These are phyloP conservation scores for Ormosia semicastrata DNA, from an alignment of 306 rosid genomes.

Conservation along the genomic window DNA sequence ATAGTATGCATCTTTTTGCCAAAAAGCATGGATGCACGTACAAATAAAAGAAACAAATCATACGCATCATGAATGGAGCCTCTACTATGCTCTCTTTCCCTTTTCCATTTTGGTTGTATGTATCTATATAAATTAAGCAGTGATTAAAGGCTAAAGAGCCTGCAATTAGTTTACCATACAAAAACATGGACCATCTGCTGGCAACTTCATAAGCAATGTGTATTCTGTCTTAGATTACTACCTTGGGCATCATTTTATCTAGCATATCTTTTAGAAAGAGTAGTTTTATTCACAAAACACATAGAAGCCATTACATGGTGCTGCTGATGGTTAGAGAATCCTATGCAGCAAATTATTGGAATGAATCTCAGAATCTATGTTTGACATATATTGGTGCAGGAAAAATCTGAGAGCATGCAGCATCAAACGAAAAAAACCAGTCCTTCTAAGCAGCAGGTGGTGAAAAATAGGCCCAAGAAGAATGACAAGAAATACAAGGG, in stretches of 20 bases:
- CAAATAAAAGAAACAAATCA: constrained; percentile 9
- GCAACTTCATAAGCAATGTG: constrained; percentile 6
- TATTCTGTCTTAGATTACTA: not conserved
- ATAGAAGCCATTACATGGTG: not conserved
- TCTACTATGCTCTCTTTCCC: constrained; percentile 9
- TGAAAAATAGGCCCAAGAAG: constrained; percentile 35
- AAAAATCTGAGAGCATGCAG: constrained; percentile 28
- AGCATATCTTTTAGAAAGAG: not conserved
- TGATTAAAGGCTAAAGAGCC: not conserved
- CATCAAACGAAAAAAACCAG: constrained; percentile 14
- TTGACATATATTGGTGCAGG: constrained; percentile 44
- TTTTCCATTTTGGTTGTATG: not conserved
- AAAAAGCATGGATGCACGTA: not conserved
- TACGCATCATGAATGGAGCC: constrained; percentile 21
- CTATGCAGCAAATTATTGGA: constrained; percentile 22
- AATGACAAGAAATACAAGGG: constrained; percentile 45
- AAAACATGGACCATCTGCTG: not conserved
- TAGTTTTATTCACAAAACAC: not conserved
- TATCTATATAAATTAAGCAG: constrained; percentile 23
- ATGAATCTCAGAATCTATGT: not conserved
- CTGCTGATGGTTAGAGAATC: not conserved
- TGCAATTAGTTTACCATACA: constrained; percentile 3
- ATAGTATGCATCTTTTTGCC: not conserved
- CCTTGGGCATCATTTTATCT: not conserved
- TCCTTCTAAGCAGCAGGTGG: constrained; percentile 33